phyloP scores from a whole-genome alignment of 768 basidiomycete species.

The Suillus alpinus region DNA sequence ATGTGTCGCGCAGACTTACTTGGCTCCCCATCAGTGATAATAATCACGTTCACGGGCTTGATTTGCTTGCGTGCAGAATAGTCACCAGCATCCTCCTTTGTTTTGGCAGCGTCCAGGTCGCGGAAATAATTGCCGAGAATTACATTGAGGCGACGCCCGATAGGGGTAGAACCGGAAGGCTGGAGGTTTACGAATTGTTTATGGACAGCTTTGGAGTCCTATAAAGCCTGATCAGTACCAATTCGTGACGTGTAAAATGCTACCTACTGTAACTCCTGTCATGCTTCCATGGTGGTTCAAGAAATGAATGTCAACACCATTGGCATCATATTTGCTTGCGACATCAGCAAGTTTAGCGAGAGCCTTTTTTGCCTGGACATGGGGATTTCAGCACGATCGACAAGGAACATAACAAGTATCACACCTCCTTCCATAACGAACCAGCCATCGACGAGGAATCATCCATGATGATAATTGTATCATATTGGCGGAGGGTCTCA shows the following conservation, averaged over 20 bases:
- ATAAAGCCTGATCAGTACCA: background rate
- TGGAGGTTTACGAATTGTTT: slow-evolving; percentile 42
- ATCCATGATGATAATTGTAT: slow-evolving; percentile 59
- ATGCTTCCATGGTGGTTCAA: slow-evolving; percentile 41
- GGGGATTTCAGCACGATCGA: background rate
- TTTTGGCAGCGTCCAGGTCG: slow-evolving; percentile 31
- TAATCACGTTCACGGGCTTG: slow-evolving; percentile 56
- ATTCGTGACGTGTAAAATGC: background rate
- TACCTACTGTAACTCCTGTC: slow-evolving; percentile 37
- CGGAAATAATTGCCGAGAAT: slow-evolving; percentile 38
- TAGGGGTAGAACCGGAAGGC: slow-evolving; percentile 46
- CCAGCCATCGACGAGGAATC: slow-evolving; percentile 60
- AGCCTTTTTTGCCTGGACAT: slow-evolving; percentile 40
- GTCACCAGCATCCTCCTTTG: slow-evolving; percentile 21
- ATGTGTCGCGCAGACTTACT: slow-evolving; percentile 35
- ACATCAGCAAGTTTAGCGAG: slow-evolving; percentile 46
- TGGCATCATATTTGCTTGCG: slow-evolving; percentile 48
- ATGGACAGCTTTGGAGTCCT: slow-evolving; percentile 39
- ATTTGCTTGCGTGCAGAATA: slow-evolving; percentile 28
- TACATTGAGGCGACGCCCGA: slow-evolving; percentile 38
- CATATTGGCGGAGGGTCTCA: slow-evolving; percentile 42
- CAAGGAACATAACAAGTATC: background rate
- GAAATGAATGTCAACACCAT: slow-evolving; percentile 65
- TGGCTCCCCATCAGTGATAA: slow-evolving; percentile 64
- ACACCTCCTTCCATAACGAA: slow-evolving; percentile 49